Evolutionary conservation across 2,329 filamentous ascomycete species (phyloP).

Genomic region (Colletotrichum liaoningense): DNA sequence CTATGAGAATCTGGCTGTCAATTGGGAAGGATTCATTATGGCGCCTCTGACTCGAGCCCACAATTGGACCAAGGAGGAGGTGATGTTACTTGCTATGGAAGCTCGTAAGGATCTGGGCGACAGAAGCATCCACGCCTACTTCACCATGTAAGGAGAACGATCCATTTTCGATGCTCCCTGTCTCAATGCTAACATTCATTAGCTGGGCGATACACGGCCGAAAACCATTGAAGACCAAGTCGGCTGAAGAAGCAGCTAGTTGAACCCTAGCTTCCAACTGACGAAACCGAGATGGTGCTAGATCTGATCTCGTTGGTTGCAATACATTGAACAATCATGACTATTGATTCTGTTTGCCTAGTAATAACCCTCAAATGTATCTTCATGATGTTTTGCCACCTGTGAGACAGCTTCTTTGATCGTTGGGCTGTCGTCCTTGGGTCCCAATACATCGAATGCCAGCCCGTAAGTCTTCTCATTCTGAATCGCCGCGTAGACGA

Average conservation of each 20-base stretch:
- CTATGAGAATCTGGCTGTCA: conserved; percentile 43
- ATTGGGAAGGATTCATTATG: conserved; percentile 45
- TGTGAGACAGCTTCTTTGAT: conserved; percentile 51
- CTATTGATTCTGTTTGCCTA: conserved; percentile 8
- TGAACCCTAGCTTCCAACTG: not conserved
- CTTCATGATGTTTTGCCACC: conserved; percentile 48
- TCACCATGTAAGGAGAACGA: conserved; percentile 36
- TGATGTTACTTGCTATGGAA: conserved; percentile 43
- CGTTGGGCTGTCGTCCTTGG: conserved; percentile 45
- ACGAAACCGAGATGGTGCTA: rapidly evolving
- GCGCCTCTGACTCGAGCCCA: conserved; percentile 43
- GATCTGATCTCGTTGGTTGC: too few species aligned
- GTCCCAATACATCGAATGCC: conserved; percentile 55
- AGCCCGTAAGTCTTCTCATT: conserved; percentile 52
- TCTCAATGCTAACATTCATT: not conserved
- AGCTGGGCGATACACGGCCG: conserved; percentile 17
- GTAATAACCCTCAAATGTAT: conserved; percentile 44
- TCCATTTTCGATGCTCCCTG: rapidly evolving
- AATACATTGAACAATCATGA: not conserved
- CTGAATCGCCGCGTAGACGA: conserved; percentile 53
- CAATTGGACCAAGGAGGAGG: conserved; percentile 44
- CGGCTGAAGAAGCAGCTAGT: not conserved
- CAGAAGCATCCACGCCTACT: conserved; percentile 45
- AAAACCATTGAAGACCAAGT: not conserved
- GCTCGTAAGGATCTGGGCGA: conserved; percentile 44